These are phyloP conservation scores for Pythium periplocum DNA, from an alignment of 352 stramenopile genomes.

Conservation along the genomic window DNA sequence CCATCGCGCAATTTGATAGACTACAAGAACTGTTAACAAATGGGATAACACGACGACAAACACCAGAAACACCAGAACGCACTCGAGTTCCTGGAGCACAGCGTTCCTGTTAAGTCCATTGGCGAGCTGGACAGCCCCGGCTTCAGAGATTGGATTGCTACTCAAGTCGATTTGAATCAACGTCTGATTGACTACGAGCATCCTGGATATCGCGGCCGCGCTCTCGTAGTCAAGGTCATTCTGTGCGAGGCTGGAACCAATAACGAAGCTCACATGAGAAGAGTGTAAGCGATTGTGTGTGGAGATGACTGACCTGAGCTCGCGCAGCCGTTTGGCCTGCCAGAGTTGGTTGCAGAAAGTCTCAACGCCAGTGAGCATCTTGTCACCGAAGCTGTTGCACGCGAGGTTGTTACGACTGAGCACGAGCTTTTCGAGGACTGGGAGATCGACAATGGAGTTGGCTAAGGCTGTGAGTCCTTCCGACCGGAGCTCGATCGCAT, in stretches of 20 bases:
- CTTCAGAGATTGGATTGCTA: constrained; percentile 41
- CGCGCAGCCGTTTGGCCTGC: constrained; percentile 28
- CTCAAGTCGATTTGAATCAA: constrained; percentile 35
- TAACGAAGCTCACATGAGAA: background rate
- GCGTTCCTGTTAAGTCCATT: constrained; percentile 50
- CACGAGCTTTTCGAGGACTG: constrained; percentile 37
- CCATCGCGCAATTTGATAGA: constrained; percentile 33
- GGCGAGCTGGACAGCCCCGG: constrained; percentile 35
- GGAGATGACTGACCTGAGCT: constrained; percentile 21
- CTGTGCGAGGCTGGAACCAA: constrained; percentile 24
- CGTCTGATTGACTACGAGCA: constrained; percentile 51
- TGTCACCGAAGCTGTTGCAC: constrained; percentile 54
- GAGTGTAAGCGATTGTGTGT: too few relatives aligned
- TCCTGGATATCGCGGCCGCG: constrained; percentile 31
- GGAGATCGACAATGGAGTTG: constrained; percentile 32
- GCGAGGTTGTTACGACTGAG: constrained; percentile 42
- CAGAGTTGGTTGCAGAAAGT: constrained; percentile 52
- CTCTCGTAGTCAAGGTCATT: constrained; percentile 62
- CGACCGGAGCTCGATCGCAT: constrained; percentile 29
- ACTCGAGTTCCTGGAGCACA: constrained; percentile 40
- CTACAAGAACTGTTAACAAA: constrained; percentile 13
- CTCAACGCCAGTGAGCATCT: constrained; percentile 41
- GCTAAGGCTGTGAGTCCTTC: constrained; percentile 50
- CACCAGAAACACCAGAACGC: constrained; percentile 2
- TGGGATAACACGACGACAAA: background rate